Conservation (phyloP, 345 rosid genomes). For the Hibiscus tridactylites region DNA sequence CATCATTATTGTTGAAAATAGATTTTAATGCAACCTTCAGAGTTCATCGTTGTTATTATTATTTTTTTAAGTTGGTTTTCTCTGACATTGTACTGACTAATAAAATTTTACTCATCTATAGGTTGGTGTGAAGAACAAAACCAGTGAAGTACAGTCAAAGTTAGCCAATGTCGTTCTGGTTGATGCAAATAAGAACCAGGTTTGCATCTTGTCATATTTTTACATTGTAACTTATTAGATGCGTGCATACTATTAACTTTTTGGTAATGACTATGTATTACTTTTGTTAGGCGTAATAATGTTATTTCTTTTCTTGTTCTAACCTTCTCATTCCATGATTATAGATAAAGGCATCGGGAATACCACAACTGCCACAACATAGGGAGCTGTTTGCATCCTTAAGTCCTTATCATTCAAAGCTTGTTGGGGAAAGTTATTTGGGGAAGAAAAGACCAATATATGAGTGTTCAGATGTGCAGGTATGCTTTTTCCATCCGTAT, state of each 20-base stretch:
- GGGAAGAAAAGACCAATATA: conserved; percentile 81
- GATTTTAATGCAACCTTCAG: background rate
- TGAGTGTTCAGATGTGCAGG: conserved; percentile 87
- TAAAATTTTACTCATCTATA: conserved; percentile 19
- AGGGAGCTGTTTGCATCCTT: conserved; percentile 58
- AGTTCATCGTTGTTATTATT: background rate
- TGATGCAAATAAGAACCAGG: conserved; percentile 69
- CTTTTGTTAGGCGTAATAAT: background rate
- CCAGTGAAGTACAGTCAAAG: conserved; percentile 21
- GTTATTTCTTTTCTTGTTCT: background rate
- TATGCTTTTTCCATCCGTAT: conserved; percentile 5
- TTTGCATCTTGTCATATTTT: conserved; percentile 11
- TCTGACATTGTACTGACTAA: background rate
- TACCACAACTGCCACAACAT: conserved; percentile 79
- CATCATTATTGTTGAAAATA: background rate
- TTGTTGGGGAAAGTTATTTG: conserved; percentile 87
- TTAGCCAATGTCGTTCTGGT: conserved; percentile 22
- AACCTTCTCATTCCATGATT: conserved; percentile 1
- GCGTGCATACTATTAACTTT: no score
- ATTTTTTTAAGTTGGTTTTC: background rate
- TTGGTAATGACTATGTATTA: background rate
- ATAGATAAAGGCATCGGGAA: conserved; percentile 63
- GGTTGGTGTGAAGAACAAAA: conserved; percentile 94
- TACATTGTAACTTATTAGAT: background rate
- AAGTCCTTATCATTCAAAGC: conserved; percentile 70